Evolutionary conservation across 2,329 filamentous ascomycete genomes (phyloP).

Genomic region (Cylindrodendrum hubeiense): DNA sequence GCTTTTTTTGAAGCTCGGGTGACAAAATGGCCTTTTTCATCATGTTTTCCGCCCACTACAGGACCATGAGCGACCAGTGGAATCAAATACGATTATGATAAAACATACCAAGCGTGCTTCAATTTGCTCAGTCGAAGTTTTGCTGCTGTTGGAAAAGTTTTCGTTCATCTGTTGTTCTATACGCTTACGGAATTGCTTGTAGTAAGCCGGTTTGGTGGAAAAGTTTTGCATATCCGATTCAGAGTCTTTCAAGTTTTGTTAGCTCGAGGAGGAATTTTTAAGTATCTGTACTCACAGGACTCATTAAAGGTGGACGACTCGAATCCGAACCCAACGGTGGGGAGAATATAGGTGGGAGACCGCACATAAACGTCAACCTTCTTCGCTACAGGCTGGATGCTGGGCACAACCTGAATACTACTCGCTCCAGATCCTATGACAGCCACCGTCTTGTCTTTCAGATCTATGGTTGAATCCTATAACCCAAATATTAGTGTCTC

Average conservation of each 20-base stretch:
- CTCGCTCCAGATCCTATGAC: slow-evolving; percentile 16
- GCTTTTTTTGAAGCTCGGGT: slow-evolving; percentile 6
- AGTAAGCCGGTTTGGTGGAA: not conserved
- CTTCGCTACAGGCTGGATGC: not conserved
- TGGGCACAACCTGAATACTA: slow-evolving; percentile 10
- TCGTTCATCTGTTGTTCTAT: slow-evolving; percentile 22
- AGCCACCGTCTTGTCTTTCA: slow-evolving; percentile 1
- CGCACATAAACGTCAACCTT: slow-evolving; percentile 9
- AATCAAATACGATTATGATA: not conserved
- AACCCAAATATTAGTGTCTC: not conserved
- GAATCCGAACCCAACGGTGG: slow-evolving; percentile 11
- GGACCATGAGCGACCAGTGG: not conserved
- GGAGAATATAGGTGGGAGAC: slow-evolving; percentile 16
- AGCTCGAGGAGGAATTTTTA: not conserved
- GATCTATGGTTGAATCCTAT: slow-evolving; percentile 3
- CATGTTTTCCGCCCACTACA: slow-evolving; percentile 12
- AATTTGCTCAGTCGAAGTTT: not conserved
- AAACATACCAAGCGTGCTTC: not conserved
- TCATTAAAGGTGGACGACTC: slow-evolving; percentile 9
- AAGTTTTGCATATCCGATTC: not conserved
- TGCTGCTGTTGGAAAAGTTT: slow-evolving; percentile 5
- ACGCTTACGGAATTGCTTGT: not conserved
- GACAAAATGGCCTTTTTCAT: not conserved
- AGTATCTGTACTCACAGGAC: not conserved
- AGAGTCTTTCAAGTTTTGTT: not conserved